Evolutionary conservation across 345 rosid species (phyloP), one percentile per base, ranked within the genome.

Genomic region (Aquilaria sinensis): DNA sequence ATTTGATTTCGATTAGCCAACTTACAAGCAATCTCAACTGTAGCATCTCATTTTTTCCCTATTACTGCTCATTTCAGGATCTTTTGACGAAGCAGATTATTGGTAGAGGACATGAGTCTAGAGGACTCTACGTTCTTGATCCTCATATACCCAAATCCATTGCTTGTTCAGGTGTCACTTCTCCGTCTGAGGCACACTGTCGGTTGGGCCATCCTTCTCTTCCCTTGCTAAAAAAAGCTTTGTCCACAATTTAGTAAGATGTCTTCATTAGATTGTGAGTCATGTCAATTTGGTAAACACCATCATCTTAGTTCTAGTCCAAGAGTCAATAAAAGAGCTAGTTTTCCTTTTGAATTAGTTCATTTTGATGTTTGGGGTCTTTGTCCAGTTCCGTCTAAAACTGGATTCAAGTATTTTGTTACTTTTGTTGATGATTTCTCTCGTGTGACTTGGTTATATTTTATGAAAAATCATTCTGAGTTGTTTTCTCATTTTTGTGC

Each of bases 341-440:
- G 10, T 29, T 46, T 12, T 52, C 53, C 16, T 61, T 68, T 68
- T 41, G 55, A 61, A 31, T 45, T 53, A 53, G 61, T 68, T 23
- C 66, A 68, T 48, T 23, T 47, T 11, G 47, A 62, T 62, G 49
- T 55, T 33, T 62, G 61, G 56, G 61, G 60, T 14, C 61, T 32
- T 10, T 53, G 55, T 2, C 49, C 47, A 0, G 16, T 68, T 23
- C 2, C 47, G 16, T 67, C 57, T 10, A 50, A 13, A 31, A 5
- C 14, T 49, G 61, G 72, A 3, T 61, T 53, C 47, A 2, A 14
- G 10, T 68, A 68, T 31, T 62, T 61, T 60, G 66, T 67, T 31
- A 61, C 53, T 12, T 34, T 51, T 37, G n/a, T 60, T 3, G 30
- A 67, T 41, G 71, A 67, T 51, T 53, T 50, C 12, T 59, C 71